Conservation (phyloP, 371 early-diverging fungal genomes). For the Rhizomucor pusillus region DNA sequence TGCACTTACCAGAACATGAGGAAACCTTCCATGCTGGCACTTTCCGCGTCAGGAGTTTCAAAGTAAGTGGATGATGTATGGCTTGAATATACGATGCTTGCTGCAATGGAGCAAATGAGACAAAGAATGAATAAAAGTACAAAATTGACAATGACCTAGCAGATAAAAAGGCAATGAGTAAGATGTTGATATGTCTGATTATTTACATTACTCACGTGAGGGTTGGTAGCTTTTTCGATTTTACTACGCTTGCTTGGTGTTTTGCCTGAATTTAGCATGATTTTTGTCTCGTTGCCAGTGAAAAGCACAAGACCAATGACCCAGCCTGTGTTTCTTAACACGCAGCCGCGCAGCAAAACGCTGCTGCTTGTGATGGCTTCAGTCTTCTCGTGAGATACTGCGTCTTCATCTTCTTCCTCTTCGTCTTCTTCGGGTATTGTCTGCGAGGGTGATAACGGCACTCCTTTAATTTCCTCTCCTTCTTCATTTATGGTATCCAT, state of each 20-base stretch:
- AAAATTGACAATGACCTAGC: constrained; percentile 49
- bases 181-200: constrained; percentile 7
- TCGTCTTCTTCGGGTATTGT: constrained; percentile 6
- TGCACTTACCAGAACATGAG: constrained; percentile 56
- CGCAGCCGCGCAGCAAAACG: constrained; percentile 89
- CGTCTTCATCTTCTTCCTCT: constrained; percentile 20
- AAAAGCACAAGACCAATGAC: constrained; percentile 60
- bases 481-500: constrained; percentile 7
- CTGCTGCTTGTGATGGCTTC: constrained; percentile 81
- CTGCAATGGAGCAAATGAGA: constrained; percentile 47
- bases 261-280: constrained; percentile 83
- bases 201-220: constrained; percentile 65
- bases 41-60: constrained; percentile 39
- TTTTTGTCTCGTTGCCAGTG: constrained; percentile 91
- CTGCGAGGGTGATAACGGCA: background rate
- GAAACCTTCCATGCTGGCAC: constrained; percentile 47
- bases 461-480: constrained; percentile 4
- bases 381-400: constrained; percentile 48
- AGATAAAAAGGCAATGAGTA: constrained; percentile 7
- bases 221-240: constrained; percentile 92
- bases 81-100: constrained; percentile 29
- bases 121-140: constrained; percentile 38
- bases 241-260: constrained; percentile 93
- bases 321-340: constrained; percentile 90
- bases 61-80: constrained; percentile 30